Percentiles rank a stretch among this genome's conserved stretches.
phyloP scores from a whole-genome alignment of 2,329 filamentous ascomycete species.

The Hymenoscyphus fraxineus region DNA sequence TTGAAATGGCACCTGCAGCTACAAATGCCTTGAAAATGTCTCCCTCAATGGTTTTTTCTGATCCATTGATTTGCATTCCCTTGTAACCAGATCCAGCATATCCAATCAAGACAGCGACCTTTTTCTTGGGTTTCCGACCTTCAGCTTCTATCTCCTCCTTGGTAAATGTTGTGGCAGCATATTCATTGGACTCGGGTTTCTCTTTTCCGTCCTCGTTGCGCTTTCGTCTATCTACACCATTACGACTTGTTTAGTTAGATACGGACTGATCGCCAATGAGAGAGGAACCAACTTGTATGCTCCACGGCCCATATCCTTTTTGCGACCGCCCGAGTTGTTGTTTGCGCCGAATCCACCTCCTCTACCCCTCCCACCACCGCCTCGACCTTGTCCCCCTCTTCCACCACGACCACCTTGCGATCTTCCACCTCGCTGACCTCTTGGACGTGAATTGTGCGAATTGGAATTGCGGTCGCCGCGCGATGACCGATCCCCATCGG shows the following conservation, averaged over 20 bases:
- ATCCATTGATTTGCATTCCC: conserved; percentile 85
- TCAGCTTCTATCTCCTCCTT: conserved; percentile 86
- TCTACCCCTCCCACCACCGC: conserved; percentile 18
- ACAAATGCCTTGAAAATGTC: conserved; percentile 93
- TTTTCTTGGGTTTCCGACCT: conserved; percentile 84
- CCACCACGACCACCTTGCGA: conserved; percentile 15
- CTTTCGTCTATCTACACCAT: conserved; percentile 48
- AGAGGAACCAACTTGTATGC: conserved; percentile 56
- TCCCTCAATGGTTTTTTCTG: conserved; percentile 91
- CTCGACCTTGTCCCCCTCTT: conserved; percentile 18
- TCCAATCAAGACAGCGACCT: conserved; percentile 91
- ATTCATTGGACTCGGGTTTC: conserved; percentile 35
- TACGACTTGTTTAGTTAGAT: conserved; percentile 51
- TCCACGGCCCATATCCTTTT: conserved; percentile 64
- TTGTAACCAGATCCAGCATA: conserved; percentile 97
- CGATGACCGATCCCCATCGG: conserved; percentile 3
- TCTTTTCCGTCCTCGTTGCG: conserved; percentile 51
- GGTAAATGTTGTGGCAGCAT: conserved; percentile 46
- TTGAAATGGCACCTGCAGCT: conserved; percentile 86
- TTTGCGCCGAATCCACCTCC: conserved; percentile 43
- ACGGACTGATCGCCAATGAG: conserved; percentile 18
- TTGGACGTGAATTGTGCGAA: conserved; percentile 10
- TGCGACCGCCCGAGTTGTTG: conserved; percentile 42
- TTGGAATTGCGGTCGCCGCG: conserved; percentile 17
- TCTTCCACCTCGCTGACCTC: conserved; percentile 10